Base-by-base conservation (phyloP, 441 rosid genomes). In the Euphorbia schlechtendalii region DNA sequence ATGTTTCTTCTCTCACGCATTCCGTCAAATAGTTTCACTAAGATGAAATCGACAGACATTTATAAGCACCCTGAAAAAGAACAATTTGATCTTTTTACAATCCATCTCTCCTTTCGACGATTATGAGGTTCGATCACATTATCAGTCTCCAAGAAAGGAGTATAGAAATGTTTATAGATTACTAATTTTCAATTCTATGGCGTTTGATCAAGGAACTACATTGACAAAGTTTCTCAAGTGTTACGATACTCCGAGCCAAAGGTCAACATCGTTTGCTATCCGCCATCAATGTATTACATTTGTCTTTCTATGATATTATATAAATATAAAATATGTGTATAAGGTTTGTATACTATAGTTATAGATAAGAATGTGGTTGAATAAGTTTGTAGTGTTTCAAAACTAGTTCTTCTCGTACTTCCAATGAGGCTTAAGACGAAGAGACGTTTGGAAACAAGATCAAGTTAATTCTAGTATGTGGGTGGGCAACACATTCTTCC, bases 141-240 rank as follows among this genome's bases (percentile, higher is more conserved):
- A 66, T 49, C 49, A 27, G 63, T 56, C 53, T 0, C 41, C 57
- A n/a, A 56, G 69, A 63, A 57, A 32, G 3, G 32, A 25, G 8
- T 43, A 66, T 28, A 62, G 69, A 12, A 6, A 65, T 43, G 5
- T n/a, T n/a, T n/a, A n/a, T n/a, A n/a, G n/a, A n/a, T n/a, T n/a
- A n/a, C n/a, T n/a, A n/a, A n/a, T 27, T 4, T 55, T 56, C 69
- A 66, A 56, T 66, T 66, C 34, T 66, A 66, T 66, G 70, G 45
- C n/a, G 2, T 66, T 57, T 8, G 48, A 65, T 17, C 17, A 57
- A 6, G 32, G 24, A 34, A 46, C 53, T 10, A 66, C 21, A 1
- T 30, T 34, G 28, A 30, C 63, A 18, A 56, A 66, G 24, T 66
- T 66, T 40, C 0, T 66, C 30, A 27, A n/a, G 1, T 58, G 58